Evolutionary conservation across 2,329 filamentous ascomycete genomes (phyloP).

Genomic region (Aspergillus udagawae): DNA sequence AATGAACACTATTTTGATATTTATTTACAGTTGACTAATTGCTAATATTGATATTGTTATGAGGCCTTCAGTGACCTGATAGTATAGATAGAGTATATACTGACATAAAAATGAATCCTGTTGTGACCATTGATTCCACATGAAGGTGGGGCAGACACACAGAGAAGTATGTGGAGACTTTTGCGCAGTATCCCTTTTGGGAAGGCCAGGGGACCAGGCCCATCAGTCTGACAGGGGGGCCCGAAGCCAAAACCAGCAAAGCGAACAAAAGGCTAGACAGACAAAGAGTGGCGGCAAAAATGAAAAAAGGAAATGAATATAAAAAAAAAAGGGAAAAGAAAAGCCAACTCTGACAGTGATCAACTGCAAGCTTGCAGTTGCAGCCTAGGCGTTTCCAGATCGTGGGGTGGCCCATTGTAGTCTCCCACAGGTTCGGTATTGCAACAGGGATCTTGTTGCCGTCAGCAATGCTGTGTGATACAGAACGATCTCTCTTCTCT

Average conservation of each 20-base stretch:
- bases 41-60: no score
- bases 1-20: no score
- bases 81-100: not conserved
- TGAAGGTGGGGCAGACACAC: not conserved
- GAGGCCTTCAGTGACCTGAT: not conserved
- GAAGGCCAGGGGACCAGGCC: constrained; percentile 8
- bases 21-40: no score
- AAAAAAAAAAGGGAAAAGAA: no score
- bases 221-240: constrained; percentile 9
- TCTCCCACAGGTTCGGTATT: constrained; percentile 15
- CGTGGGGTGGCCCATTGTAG: constrained; percentile 18
- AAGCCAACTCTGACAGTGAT: not conserved
- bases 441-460: constrained; percentile 10
- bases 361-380: constrained; percentile 1
- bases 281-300: no score
- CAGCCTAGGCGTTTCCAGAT: constrained; percentile 19
- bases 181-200: constrained; percentile 16
- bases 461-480: constrained; percentile 10
- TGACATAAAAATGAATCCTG: not conserved
- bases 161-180: not conserved
- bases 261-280: constrained; percentile 2
- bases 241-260: constrained; percentile 4
- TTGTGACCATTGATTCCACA: not conserved
- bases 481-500: not conserved
- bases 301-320: no score